Base-by-base conservation (phyloP, 1,139 yeast genomes). In the Taphrina deformans region DNA sequence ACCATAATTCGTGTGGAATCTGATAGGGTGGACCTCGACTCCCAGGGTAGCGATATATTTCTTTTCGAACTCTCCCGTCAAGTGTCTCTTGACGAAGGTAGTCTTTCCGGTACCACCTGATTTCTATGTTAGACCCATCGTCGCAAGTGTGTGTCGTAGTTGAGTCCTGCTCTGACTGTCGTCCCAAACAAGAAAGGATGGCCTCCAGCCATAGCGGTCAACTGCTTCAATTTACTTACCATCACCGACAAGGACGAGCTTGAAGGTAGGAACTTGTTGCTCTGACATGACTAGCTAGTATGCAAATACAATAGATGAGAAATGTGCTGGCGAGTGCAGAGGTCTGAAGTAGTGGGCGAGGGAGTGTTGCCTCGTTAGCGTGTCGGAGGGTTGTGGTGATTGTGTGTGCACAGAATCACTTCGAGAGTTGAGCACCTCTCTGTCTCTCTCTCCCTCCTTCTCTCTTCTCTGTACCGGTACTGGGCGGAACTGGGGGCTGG, bases 101-200 rank as follows among this genome's bases (percentile, higher is more conserved):
- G 99, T 95, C 87, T 93, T 92, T 83, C 98, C 98, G 79, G 99
- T 93, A 87, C 99, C 99, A 85, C 99, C 99, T 45, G 62, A 21
- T 7, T 12, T 16, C 27, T 24, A 29, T 41, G 35, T 56, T 51
- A 55, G 65, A 48, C 41, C 41, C 5, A 38, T 38, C 41, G 41
- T 38, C 18, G 41, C 50, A 26, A 14, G 44, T 41, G 26, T 41
- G 26, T 33, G 6, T n/a, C 29, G 23, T 23, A n/a, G 27, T 44
- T 23, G 48, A 44, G 48, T n/a, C 48, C n/a, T 7, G 48, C 48
- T 23, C 48, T 44, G 48, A 44, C 48, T 44, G 48, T 23, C 27
- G 48, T 21, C n/a, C 48, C 27, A 44, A 16, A 44, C 27, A 21
- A n/a, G 48, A 21, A 44, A 23, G 26, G 27, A 21, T 21, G 48